Base-by-base conservation (phyloP, 441 rosid genomes). In the Arabidopsis hybrid region DNA sequence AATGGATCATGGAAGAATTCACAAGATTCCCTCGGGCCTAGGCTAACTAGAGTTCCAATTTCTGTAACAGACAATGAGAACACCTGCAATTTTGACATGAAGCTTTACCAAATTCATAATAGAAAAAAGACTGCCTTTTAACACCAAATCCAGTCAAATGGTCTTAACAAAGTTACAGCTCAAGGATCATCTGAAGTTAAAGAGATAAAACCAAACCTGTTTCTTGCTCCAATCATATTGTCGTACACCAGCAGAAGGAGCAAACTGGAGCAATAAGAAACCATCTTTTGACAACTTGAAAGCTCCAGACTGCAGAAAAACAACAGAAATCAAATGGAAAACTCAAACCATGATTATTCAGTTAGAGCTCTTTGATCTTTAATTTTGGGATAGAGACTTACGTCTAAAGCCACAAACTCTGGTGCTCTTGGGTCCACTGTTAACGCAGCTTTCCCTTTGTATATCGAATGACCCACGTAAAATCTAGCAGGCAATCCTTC, bases 371-470 rank as follows among this genome's bases (percentile, higher is more conserved):
- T 21, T 31, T 47, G 31, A 46, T 64, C 2, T 46, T 67, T 21
- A 21, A 21, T 21, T 21, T 21, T 21, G 18, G 3, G 66, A 47
- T 12, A 11, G 84, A 74, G 75, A 88, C 94, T 65, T 12, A 75
- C 79, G 18, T 91, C 92, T 80, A 95, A 81, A 55, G 89, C 71
- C 60, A 85, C 82, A 69, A 92, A 95, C 79, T 92, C 97, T 0
- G 97, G 99, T 43, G 93, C 87, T 79, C 75, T 79, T 21, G 97
- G 99, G 58, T 88, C 92, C 36, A 91, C 89, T 0, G 91, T 85
- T 43, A 95, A 79, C 17, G 93, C 99, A 56, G 96, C 97, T 83
- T 95, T 95, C 69, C 99, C 99, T 83, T 95, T 95, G 86, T 92
- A 95, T 60, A 95, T 87, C 6, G 97, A 89, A 80, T 95, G 91